These are phyloP conservation scores for Alopecurus myosuroides DNA, from an alignment of 176 grass and related monocot species.

Conservation along the genomic window DNA sequence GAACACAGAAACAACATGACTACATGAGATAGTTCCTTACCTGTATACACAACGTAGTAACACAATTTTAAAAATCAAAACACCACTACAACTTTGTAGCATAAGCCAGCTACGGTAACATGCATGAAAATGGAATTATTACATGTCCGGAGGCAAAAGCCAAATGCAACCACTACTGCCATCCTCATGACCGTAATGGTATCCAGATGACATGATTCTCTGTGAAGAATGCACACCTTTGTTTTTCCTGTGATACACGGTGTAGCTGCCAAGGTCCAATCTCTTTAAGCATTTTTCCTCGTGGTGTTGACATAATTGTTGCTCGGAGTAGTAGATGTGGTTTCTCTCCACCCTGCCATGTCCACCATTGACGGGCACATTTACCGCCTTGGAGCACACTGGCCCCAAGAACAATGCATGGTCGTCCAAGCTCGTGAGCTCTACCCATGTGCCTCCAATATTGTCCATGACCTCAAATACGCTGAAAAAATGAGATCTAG, in stretches of 20 bases:
- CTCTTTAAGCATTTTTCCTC: neutral
- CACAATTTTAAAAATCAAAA: too few species aligned
- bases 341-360: neutral
- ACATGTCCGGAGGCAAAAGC: neutral
- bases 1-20: too few species aligned
- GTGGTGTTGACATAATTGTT: neutral
- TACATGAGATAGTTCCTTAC: too few species aligned
- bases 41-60: too few species aligned
- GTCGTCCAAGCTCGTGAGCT: neutral
- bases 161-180: neutral
- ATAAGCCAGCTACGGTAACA: too few species aligned
- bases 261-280: neutral
- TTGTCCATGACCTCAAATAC: neutral
- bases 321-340: neutral
- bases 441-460: neutral
- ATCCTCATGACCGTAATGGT: neutral
- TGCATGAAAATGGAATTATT: too few species aligned
- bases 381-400: neutral
- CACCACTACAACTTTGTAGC: too few species aligned
- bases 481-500: neutral
- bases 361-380: neutral
- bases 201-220: neutral
- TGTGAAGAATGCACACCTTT: neutral
- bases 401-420: neutral
- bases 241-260: neutral